A percentile compares a stretch with the other conserved stretches of the same genome.
These are phyloP conservation scores for Paramecium bursaria DNA, from an alignment of 73 alveolate genomes.

Conservation along the genomic window DNA sequence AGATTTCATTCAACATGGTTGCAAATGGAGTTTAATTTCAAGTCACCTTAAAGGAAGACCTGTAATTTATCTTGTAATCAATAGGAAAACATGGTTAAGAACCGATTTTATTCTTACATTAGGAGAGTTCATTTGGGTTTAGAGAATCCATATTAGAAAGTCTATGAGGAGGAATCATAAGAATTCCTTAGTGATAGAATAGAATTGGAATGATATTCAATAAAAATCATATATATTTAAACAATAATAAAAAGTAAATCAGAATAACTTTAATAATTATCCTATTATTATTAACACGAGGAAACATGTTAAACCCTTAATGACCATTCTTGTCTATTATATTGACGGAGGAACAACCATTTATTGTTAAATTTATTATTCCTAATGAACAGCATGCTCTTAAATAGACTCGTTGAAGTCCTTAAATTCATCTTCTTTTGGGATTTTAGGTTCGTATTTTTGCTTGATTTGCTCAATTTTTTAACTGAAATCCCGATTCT, in stretches of 20 bases:
- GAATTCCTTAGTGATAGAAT: too few species aligned
- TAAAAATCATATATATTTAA: too few species aligned
- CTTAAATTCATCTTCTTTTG: not conserved
- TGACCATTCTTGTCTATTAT: too few species aligned
- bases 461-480: conserved; percentile 6
- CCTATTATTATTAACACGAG: too few species aligned
- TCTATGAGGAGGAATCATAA: conserved; percentile 3
- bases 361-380: too few species aligned
- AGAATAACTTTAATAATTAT: too few species aligned
- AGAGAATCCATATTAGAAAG: conserved; percentile 45
- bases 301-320: too few species aligned
- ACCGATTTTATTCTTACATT: conserved; percentile 68
- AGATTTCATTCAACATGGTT: conserved; percentile 51
- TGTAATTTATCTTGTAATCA: not conserved
- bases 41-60: conserved; percentile 68
- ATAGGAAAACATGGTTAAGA: conserved; percentile 66
- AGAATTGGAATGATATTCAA: too few species aligned
- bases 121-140: conserved; percentile 62
- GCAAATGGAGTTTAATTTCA: conserved; percentile 66
- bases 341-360: too few species aligned
- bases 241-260: too few species aligned
- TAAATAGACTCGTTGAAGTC: too few species aligned
- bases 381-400: too few species aligned
- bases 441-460: conserved; percentile 3
- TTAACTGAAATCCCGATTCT: not conserved